These are phyloP conservation scores for Fusarium nisikadoi DNA, from an alignment of 2,329 filamentous ascomycete species.

Conservation along the genomic window DNA sequence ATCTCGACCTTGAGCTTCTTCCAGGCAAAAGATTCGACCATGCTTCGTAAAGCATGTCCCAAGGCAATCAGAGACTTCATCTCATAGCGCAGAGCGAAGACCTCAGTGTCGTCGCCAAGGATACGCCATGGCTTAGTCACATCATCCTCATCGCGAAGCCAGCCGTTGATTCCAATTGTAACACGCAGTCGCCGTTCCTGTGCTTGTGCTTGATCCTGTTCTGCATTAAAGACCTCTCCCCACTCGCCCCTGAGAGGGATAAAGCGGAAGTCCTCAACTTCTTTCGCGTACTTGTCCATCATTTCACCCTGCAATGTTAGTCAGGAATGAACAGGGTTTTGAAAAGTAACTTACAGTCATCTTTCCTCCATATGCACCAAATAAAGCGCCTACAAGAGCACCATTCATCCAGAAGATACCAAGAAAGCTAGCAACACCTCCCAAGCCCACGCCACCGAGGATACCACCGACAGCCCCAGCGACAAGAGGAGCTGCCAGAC, in stretches of 20 bases:
- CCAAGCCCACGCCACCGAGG: conserved; percentile 86
- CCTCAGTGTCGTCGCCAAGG: conserved; percentile 76
- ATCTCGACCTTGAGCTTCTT: conserved; percentile 78
- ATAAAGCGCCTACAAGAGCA: conserved; percentile 85
- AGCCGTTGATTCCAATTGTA: conserved; percentile 88
- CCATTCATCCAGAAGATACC: conserved; percentile 88
- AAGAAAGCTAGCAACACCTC: conserved; percentile 85
- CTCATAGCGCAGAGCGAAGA: conserved; percentile 88
- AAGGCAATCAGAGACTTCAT: conserved; percentile 80
- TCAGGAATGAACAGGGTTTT: neutral
- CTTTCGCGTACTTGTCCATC: conserved; percentile 87
- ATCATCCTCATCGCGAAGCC: conserved; percentile 80
- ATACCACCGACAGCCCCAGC: conserved; percentile 86
- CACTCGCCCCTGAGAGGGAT: conserved; percentile 71
- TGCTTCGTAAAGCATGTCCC: conserved; percentile 75
- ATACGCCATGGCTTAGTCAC: conserved; percentile 83
- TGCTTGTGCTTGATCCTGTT: conserved; percentile 36
- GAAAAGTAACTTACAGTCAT: conserved; percentile 60
- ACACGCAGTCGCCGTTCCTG: conserved; percentile 72
- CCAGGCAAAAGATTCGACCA: conserved; percentile 82
- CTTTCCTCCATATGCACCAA: conserved; percentile 88
- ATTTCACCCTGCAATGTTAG: conserved; percentile 70
- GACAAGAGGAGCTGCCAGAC: conserved; percentile 87
- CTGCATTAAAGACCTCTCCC: conserved; percentile 44
- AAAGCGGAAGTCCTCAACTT: conserved; percentile 85